These are phyloP conservation scores for Wickerhamomyces tratensis DNA, from an alignment of 805 yeast species.

Conservation along the genomic window DNA sequence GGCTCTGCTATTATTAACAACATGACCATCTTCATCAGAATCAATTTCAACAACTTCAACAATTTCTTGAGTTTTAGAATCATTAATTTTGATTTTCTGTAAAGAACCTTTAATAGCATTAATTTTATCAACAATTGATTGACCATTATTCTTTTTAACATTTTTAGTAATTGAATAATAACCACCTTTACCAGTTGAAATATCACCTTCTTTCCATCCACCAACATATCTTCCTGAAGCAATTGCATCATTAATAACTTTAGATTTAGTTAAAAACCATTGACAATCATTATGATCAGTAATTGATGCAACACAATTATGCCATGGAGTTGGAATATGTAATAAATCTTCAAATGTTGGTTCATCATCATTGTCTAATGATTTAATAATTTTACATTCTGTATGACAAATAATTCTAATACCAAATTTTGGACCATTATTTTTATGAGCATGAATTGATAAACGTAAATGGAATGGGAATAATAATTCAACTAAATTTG, in stretches of 20 bases:
- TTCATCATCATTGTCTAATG: conserved; percentile 27
- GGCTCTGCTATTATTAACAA: too few relatives aligned
- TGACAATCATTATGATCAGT: conserved; percentile 20
- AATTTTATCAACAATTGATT: neutral
- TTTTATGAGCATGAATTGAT: conserved; percentile 53
- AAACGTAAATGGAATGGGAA: conserved; percentile 52
- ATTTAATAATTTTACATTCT: conserved; percentile 35
- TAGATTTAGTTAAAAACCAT: conserved; percentile 26
- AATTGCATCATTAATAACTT: conserved; percentile 26
- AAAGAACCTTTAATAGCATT: neutral
- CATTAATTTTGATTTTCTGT: too few relatives aligned
- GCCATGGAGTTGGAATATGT: conserved; percentile 65
- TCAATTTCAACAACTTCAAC: too few relatives aligned
- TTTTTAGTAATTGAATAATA: conserved; percentile 11
- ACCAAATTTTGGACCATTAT: conserved; percentile 52
- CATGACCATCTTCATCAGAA: too few relatives aligned
- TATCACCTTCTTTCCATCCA: conserved; percentile 23
- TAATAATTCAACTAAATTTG: conserved; percentile 48
- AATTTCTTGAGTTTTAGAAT: too few relatives aligned
- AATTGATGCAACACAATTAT: conserved; percentile 39
- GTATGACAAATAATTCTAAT: conserved; percentile 34
- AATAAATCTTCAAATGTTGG: conserved; percentile 41
- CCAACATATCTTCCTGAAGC: conserved; percentile 24
- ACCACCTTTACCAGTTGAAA: conserved; percentile 26
- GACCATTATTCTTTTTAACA: neutral